Evolutionary conservation across 768 basidiomycete genomes (phyloP), one percentile per base, ranked within the genome.

Genomic region (Russula foetens): DNA sequence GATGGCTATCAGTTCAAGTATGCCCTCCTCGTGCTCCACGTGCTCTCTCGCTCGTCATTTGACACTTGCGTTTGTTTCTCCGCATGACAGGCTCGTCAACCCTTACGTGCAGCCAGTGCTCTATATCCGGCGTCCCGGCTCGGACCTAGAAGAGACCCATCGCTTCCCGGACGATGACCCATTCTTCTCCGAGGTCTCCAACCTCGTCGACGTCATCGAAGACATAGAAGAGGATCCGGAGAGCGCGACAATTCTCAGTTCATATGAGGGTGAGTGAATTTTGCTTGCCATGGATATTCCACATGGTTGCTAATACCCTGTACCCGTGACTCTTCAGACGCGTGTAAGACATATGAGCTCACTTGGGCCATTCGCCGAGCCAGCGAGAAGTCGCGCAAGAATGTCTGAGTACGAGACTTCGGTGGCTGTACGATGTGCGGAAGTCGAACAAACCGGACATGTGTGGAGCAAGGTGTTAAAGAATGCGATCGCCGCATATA

Each of bases 81-180:
- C 17, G 38, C 26, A 31, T 47, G n/a, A 52, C 58, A 91, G 89
- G 72, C 79, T 92, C 45, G 86, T 90, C 52, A 91, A 98, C 74
- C 95, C 96, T 19, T 98, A 98, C 75, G 91, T 95, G 58, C 84
- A 88, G 67, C 96, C 96, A 7, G 79, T 89, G 7, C 84, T 98
- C 35, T 86, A 88, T 70, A 79, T 98, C 65, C 90, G 96, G 68
- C 83, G 78, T 69, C 90, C 91, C 4, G 92, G 88, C 55, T 86
- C 85, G 69, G 90, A 92, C 69, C 74, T 79, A 55, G 89, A 91
- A 66, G 84, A 88, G 67, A 78, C 76, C 31, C 75, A 83, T 67
- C 77, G 76, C 45, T 93, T 92, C 77, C 81, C 81, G 19, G 84
- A 90, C 53, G 92, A 94, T 68, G 92, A 94, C 69, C 90, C 92